phyloP scores from a whole-genome alignment of 176 grass and related monocot genomes.

The Leersia perrieri region DNA sequence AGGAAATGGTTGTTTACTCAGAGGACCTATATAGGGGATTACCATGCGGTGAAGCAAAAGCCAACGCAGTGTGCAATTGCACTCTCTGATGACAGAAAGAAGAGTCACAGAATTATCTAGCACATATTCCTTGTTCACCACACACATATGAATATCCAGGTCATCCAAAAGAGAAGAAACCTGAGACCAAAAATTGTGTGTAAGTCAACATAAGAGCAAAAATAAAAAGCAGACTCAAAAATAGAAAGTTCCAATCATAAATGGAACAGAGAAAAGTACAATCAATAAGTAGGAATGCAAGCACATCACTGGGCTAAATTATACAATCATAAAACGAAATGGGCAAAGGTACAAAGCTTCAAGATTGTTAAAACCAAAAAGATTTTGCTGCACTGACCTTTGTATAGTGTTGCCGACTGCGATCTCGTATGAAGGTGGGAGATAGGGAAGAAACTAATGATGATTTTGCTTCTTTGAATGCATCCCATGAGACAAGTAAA shows the following conservation, averaged over 20 bases:
- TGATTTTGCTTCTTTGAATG: slow-evolving; percentile 63
- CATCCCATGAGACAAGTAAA: slow-evolving; percentile 69
- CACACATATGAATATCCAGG: slow-evolving; percentile 45
- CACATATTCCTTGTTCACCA: slow-evolving; percentile 59
- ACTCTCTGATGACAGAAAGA: slow-evolving; percentile 62
- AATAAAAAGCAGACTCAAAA: not conserved
- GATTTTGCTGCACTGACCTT: slow-evolving; percentile 39
- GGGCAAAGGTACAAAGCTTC: not conserved
- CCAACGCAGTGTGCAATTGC: slow-evolving; percentile 69
- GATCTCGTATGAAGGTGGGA: slow-evolving; percentile 52
- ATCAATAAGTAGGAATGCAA: not conserved
- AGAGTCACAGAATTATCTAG: slow-evolving; percentile 53
- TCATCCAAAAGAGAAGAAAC: slow-evolving; percentile 49
- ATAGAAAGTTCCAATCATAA: slow-evolving; percentile 2
- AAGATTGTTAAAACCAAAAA: slow-evolving; percentile 1
- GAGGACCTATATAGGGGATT: slow-evolving; percentile 19
- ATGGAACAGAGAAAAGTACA: not conserved
- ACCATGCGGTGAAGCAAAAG: slow-evolving; percentile 84
- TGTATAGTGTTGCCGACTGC: slow-evolving; percentile 45
- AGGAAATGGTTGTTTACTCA: not conserved
- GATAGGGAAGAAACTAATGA: slow-evolving; percentile 56
- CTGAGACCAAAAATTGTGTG: slow-evolving; percentile 31
- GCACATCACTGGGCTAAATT: not conserved
- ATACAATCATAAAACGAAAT: not conserved
- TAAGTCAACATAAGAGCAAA: not conserved